These are phyloP conservation scores for Clavaria fumosa DNA, from an alignment of 768 basidiomycete genomes.

Conservation along the genomic window DNA sequence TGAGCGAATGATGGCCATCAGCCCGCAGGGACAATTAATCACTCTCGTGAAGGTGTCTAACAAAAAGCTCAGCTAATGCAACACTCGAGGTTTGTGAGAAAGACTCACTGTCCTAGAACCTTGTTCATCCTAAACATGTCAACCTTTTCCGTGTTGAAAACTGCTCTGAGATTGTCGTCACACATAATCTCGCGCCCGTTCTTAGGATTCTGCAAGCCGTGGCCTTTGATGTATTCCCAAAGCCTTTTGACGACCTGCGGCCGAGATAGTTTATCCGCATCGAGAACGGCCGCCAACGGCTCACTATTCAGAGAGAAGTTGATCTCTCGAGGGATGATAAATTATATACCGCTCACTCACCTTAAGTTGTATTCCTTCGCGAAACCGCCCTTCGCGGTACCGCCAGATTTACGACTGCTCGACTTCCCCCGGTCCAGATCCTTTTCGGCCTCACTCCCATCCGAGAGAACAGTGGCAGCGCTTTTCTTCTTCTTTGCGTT, in stretches of 20 bases:
- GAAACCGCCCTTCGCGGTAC: conserved; percentile 55
- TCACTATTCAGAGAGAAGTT: conserved; percentile 30
- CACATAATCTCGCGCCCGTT: conserved; percentile 81
- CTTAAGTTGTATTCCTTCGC: conserved; percentile 64
- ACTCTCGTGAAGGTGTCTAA: conserved; percentile 25
- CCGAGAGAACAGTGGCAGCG: conserved; percentile 36
- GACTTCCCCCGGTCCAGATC: conserved; percentile 24
- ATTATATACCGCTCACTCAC: no score
- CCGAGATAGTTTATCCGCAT: conserved; percentile 55
- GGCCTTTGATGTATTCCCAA: conserved; percentile 77
- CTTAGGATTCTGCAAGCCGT: conserved; percentile 69
- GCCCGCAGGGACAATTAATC: conserved; percentile 12
- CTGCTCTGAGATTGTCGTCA: conserved; percentile 51
- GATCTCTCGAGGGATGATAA: no score
- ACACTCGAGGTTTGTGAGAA: not conserved
- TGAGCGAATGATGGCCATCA: no score
- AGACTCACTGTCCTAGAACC: conserved; percentile 56
- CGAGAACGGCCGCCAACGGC: conserved; percentile 57
- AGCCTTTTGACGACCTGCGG: conserved; percentile 84
- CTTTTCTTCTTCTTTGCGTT: conserved; percentile 35
- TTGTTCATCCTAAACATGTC: conserved; percentile 97
- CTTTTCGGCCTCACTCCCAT: conserved; percentile 34
- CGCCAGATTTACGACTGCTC: conserved; percentile 32
- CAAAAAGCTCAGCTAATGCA: conserved; percentile 1
- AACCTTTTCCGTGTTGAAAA: conserved; percentile 71